These are phyloP conservation scores for Cercospora nicotianae DNA, from an alignment of 2,329 filamentous ascomycete species.

Conservation along the genomic window DNA sequence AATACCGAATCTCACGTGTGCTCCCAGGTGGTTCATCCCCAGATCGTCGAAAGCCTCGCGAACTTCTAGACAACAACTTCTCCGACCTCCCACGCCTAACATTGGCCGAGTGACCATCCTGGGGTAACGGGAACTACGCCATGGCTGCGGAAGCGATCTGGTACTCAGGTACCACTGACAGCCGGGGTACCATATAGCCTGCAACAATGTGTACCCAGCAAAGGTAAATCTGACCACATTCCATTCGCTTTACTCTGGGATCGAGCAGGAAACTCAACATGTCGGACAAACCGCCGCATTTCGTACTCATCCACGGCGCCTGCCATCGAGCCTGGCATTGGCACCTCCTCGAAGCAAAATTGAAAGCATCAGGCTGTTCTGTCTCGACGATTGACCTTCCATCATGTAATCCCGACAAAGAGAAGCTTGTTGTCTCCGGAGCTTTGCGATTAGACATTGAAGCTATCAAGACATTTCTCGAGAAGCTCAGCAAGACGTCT, in stretches of 20 bases:
- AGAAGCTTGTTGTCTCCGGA: neutral
- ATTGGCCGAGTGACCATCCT: neutral
- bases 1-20: neutral
- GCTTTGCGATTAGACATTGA: constrained; percentile 17
- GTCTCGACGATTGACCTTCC: constrained; percentile 21
- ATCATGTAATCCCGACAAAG: constrained; percentile 7
- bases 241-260: neutral
- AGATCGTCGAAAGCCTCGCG: neutral
- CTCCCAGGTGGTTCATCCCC: neutral
- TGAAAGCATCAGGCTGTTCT: constrained; percentile 18
- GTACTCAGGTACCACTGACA: neutral
- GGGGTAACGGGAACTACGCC: neutral
- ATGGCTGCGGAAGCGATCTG: neutral
- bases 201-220: neutral
- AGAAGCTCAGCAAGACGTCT: constrained; percentile 17
- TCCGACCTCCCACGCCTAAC: neutral
- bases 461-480: constrained; percentile 19
- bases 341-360: constrained; percentile 16
- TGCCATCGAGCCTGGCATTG: constrained; percentile 24
- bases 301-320: constrained; percentile 27
- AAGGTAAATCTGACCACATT: neutral
- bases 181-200: neutral
- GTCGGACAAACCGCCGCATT: constrained; percentile 3
- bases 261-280: neutral
- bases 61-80: neutral